phyloP scores from a whole-genome alignment of 495 filamentous ascomycete species.

The Podospora comata region DNA sequence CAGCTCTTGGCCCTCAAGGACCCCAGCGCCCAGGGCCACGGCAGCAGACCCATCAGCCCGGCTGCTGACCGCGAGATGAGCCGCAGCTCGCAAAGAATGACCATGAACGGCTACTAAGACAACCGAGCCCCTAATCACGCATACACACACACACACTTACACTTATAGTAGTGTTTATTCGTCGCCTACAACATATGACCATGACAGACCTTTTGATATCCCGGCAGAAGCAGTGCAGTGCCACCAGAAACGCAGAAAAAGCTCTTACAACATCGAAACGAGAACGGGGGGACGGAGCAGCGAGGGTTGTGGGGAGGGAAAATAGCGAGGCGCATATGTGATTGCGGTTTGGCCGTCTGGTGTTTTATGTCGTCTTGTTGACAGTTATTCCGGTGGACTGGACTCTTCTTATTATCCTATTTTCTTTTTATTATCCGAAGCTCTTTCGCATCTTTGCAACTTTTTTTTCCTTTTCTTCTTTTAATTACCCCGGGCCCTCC shows the following conservation, averaged over 20 bases:
- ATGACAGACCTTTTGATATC: conserved; percentile 25
- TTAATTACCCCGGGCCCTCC: conserved; percentile 39
- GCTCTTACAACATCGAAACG: conserved; percentile 10
- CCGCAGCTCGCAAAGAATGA: conserved; percentile 92
- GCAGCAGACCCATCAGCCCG: conserved; percentile 91
- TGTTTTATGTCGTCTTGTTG: conserved; percentile 33
- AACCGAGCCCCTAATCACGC: conserved; percentile 9
- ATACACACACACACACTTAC: neutral
- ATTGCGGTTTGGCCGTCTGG: conserved; percentile 22
- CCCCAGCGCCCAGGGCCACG: conserved; percentile 82
- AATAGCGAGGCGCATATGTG: conserved; percentile 24
- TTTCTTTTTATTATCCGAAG: conserved; percentile 37
- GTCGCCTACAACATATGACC: conserved; percentile 14
- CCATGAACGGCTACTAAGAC: conserved; percentile 91
- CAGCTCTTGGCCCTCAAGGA: conserved; percentile 97
- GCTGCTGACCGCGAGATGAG: conserved; percentile 92
- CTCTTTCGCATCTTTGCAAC: conserved; percentile 29
- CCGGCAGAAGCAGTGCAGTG: conserved; percentile 20
- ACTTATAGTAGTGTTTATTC: conserved; percentile 12
- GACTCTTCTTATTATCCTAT: conserved; percentile 30
- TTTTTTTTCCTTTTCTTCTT: conserved; percentile 28
- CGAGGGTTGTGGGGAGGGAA: conserved; percentile 20
- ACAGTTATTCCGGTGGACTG: conserved; percentile 30
- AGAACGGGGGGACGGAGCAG: neutral
- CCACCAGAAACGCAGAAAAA: conserved; percentile 9